Base-by-base conservation (phyloP, 208 protist species). In the Naegleria gruberi region DNA sequence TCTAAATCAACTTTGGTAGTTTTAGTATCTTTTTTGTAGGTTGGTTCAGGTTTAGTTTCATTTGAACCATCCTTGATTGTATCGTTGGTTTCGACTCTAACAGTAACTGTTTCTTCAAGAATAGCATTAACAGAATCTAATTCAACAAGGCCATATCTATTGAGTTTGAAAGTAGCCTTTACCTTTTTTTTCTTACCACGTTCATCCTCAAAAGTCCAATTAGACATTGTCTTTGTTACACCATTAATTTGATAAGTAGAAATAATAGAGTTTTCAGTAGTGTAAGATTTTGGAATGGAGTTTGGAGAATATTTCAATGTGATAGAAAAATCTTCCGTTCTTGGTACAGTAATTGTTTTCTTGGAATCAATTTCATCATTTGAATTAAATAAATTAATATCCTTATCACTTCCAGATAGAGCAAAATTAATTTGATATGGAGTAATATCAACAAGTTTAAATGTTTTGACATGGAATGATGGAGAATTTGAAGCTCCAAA, bases 41-140 rank as follows among this genome's bases (percentile, higher is more conserved):
- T 34, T 15, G 41, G 17, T 37, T 47, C 42, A 15, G 17, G 3
- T 15, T 86, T 46, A 8, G 17, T 37, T 37, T 47, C 37, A 46
- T 43, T 37, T 3, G 41, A 0, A 12, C 7, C 73, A 23, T 6
- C 30, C 30, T 6, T 10, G 23, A n/a, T 43, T 40, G 6, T 44
- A 19, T 0, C 19, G 5, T 0, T 87, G 17, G 12, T 87, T 10
- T 45, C 43, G 12, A 87, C 43, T 51, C 43, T 87, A n/a, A 87
- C 82, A 6, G 41, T 87, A 34, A 87, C 12, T n/a, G 41, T 87
- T 51, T 87, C 43, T 55, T 87, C 82, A n/a, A 87, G 43, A 87
- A 87, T 40, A 40, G 82, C 82, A 41, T 23, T n/a, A 40, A 41
- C 41, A 3, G 77, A 43, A 17, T 87, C 82, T 34, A 87, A 40